These are phyloP conservation scores for Thymus quinquecostatus DNA, from an alignment of 257 asterid genomes.

Conservation along the genomic window DNA sequence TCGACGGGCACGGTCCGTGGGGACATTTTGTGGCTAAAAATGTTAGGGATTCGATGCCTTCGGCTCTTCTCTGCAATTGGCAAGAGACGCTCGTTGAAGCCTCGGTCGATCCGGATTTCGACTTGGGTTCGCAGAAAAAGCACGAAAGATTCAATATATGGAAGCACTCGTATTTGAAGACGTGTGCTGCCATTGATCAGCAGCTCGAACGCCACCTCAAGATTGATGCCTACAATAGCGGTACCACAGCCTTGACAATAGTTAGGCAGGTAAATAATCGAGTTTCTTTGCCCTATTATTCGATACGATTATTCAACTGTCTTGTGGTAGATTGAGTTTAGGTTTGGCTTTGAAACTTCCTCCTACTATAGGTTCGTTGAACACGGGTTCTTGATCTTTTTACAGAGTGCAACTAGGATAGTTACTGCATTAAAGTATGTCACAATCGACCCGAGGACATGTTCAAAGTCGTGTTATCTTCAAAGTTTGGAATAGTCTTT, in stretches of 20 bases:
- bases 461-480: slow-evolving; percentile 1
- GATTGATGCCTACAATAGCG: slow-evolving; percentile 79
- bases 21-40: slow-evolving; percentile 90
- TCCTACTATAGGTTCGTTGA: too few species aligned
- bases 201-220: slow-evolving; percentile 72
- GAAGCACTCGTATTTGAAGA: slow-evolving; percentile 79
- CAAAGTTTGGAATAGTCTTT: slow-evolving; percentile 10
- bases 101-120: slow-evolving; percentile 54
- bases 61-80: slow-evolving; percentile 77
- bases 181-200: slow-evolving; percentile 90
- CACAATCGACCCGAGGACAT: slow-evolving; percentile 11
- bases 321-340: neutral
- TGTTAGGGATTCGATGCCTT: slow-evolving; percentile 77
- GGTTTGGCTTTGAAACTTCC: neutral
- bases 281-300: neutral
- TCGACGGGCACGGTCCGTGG: slow-evolving; percentile 99
- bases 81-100: slow-evolving; percentile 74
- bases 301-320: neutral
- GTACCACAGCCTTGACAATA: slow-evolving; percentile 84
- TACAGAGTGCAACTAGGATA: slow-evolving; percentile 6
- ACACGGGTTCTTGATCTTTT: neutral
- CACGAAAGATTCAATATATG: slow-evolving; percentile 63
- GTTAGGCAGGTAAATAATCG: slow-evolving; percentile 73
- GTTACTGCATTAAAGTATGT: neutral
- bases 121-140: slow-evolving; percentile 56